Base-by-base conservation (phyloP, 2,329 filamentous ascomycete species). In the Coniosporium tulheliwenetii region DNA sequence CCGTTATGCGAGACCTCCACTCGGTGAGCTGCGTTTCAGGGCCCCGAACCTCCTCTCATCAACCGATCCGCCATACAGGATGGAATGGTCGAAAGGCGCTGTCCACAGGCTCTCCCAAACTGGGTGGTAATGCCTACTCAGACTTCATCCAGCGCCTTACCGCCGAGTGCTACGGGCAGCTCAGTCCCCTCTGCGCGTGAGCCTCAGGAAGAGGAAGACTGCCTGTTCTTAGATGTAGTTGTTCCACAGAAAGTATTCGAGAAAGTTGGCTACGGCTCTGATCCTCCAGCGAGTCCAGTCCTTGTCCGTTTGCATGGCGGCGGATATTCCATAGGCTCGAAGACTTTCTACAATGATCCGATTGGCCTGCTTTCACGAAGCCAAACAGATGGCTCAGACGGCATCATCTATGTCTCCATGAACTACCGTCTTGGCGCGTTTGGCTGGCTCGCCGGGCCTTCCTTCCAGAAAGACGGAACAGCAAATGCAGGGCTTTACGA, bases 1-100 rank as follows among this genome's bases (percentile, higher is more conserved):
- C 45, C 64, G 71, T 35, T 76, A 68, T 52, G 72, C 69, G 5
- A 65, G 66, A 16, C 64, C 72, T 10, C 71, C 72, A 1, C 45
- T 68, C 2, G 70, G 67, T 8, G 49, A 70, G 10, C 52, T 71
- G 36, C 60, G 72, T 16, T 75, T 72, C 46, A 59, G 59, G 13
- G 62, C 64, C 29, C 70, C 72, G 2, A 58, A 16, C 47, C 56
- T 8, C 66, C 67, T 3, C 53, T 53, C 7, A 47, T 53, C 36
- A 64, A 71, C 47, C 60, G 68, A 29, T 55, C 59, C 5, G 44
- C 48, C 1, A 54, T 74, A 12, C 63, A 71, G 37, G 62, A 55
- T 36, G 70, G 70, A 30, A 52, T 51, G 15, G 50, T 60, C 5
- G 58, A 54, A 10, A 59, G 56, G 10, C 55, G 66, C 13, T 70